Evolutionary conservation across 495 filamentous ascomycete species (phyloP), one percentile per base, ranked within the genome.

Genomic region (Hypoxylon cercidicola): DNA sequence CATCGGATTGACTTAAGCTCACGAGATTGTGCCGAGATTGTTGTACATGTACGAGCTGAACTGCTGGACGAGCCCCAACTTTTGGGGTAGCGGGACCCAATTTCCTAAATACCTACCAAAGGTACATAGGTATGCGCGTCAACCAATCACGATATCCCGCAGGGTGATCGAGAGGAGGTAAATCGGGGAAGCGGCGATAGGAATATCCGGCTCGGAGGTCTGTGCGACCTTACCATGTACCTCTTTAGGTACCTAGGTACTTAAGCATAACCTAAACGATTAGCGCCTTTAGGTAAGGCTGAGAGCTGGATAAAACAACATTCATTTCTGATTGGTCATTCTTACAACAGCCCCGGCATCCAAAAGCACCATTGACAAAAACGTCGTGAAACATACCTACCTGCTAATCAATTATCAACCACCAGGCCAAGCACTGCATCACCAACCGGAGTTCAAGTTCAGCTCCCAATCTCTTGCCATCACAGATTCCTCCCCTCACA

Each of bases 31-130:
- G 16, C 18, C 23, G 20, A 19, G 11, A 9, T 32, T 32, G 15
- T 39, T 48, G 49, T 65, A 55, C 55, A 60, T 60, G 60, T 55
- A 55, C 55, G 55, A 65, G 55, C 62, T 65, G 55, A 65, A 37
- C 50, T 32, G 55, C 55, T 60, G 55, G n/a, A 25, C n/a, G 25
- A 55, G 49, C 55, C 62, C 55, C 49, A 40, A 50, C 47, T 35
- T 35, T 4, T 35, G 19, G 15, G 16, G 39, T 37, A 25, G 44
- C 51, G 40, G 44, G 50, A 16, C 19, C 60, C 47, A 58, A 58
- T 64, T 57, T 58, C 61, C 53, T 32, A 0, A 20, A 20, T 23
- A n/a, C n/a, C n/a, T n/a, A n/a, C n/a, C n/a, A n/a, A n/a, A n/a
- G n/a, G n/a, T n/a, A n/a, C n/a, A n/a, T n/a, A n/a, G n/a, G n/a